Percentiles rank a stretch among this genome's conserved stretches.
Evolutionary conservation across 345 rosid genomes (phyloP).

Genomic region (Cardamine chenopodiifolia): DNA sequence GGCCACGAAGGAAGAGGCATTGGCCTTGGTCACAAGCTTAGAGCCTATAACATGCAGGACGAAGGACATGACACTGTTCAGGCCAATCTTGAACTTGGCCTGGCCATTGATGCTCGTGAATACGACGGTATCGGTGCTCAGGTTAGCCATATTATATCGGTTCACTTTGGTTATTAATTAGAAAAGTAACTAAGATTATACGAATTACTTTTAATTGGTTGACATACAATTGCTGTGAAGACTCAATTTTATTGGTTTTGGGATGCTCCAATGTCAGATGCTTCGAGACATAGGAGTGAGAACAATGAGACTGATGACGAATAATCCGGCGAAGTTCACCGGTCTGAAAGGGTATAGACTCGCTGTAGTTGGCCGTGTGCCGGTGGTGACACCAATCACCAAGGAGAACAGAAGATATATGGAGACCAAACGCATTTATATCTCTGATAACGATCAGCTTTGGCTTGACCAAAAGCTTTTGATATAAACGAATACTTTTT

Average conservation of each 20-base stretch:
- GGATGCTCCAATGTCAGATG: conserved; percentile 49
- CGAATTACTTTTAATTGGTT: not conserved
- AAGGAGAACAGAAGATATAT: conserved; percentile 78
- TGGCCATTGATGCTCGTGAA: conserved; percentile 82
- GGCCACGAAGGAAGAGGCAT: conserved; percentile 97
- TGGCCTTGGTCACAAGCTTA: conserved; percentile 84
- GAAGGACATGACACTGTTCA: conserved; percentile 91
- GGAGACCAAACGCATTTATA: conserved; percentile 81
- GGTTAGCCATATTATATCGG: conserved; percentile 48
- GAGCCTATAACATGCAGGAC: conserved; percentile 84
- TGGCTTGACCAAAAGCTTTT: conserved; percentile 44
- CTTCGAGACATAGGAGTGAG: conserved; percentile 74
- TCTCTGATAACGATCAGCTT: conserved; percentile 61
- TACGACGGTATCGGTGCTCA: conserved; percentile 91
- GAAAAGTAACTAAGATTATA: not conserved
- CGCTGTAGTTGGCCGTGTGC: conserved; percentile 80
- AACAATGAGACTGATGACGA: conserved; percentile 89
- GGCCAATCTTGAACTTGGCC: conserved; percentile 82
- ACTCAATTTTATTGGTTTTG: not conserved
- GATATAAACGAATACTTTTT: not conserved
- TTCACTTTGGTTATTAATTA: not conserved
- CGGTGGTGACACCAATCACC: conserved; percentile 78
- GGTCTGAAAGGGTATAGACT: conserved; percentile 85
- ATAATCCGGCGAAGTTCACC: conserved; percentile 86
- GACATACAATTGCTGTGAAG: not conserved